phyloP scores from a whole-genome alignment of 305 asterid species.

The Nicotiana rustica region DNA sequence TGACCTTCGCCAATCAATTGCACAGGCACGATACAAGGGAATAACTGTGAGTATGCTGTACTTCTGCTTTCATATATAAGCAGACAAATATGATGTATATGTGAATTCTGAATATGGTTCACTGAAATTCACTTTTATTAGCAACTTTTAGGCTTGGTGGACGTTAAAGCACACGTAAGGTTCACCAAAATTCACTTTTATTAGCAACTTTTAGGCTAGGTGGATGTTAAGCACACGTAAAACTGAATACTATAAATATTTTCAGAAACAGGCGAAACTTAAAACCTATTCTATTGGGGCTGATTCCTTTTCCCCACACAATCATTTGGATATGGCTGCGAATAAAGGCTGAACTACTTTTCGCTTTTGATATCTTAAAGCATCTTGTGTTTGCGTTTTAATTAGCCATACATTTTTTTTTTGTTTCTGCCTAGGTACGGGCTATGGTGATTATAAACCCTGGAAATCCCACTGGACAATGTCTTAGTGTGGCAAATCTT shows the following conservation, averaged over 20 bases:
- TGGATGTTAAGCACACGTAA: neutral
- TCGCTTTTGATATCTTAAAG: neutral
- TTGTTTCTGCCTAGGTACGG: constrained; percentile 67
- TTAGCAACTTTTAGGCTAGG: neutral
- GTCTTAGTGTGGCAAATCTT: constrained; percentile 88
- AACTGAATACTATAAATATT: neutral
- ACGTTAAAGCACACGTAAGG: neutral
- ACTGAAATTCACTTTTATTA: neutral
- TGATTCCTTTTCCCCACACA: neutral
- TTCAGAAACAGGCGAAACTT: constrained; percentile 1
- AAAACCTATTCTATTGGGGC: neutral
- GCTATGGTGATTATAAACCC: constrained; percentile 99
- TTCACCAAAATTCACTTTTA: neutral
- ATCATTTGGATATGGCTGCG: neutral
- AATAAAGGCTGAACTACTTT: neutral
- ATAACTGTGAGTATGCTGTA: constrained; percentile 65
- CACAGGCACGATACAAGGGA: constrained; percentile 91
- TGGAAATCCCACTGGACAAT: constrained; percentile 98
- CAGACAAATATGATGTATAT: neutral
- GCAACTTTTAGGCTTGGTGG: neutral
- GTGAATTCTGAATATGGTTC: constrained; percentile 22
- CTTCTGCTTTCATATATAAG: constrained; percentile 25
- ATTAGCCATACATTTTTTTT: constrained; percentile 22
- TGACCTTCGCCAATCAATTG: constrained; percentile 86
- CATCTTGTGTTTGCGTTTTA: constrained; percentile 8